Conservation (phyloP, 2,329 filamentous ascomycete species). For the Podosphaera xanthii region DNA sequence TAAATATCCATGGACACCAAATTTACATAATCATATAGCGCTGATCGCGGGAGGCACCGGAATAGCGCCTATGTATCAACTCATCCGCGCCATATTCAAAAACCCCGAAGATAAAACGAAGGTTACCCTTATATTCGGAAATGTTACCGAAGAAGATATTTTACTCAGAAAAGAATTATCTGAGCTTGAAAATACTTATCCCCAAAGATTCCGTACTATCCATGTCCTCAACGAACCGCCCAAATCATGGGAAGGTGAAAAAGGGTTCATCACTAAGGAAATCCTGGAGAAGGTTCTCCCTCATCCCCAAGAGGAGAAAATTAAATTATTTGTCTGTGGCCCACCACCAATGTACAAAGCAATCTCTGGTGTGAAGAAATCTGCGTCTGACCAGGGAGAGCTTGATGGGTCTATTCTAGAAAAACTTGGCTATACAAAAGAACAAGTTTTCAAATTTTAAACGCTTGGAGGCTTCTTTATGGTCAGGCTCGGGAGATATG, state of each 20-base stretch:
- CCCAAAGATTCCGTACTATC: conserved; percentile 84
- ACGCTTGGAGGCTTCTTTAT: background rate
- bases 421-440: conserved; percentile 62
- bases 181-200: conserved; percentile 82
- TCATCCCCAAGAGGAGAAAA: conserved; percentile 72
- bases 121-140: conserved; percentile 86
- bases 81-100: conserved; percentile 75
- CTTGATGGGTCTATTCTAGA: conserved; percentile 49
- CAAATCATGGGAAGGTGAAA: conserved; percentile 51
- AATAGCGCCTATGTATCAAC: conserved; percentile 96
- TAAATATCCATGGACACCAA: conserved; percentile 73
- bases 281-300: conserved; percentile 86
- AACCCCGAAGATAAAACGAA: conserved; percentile 95
- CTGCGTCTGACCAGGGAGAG: conserved; percentile 85
- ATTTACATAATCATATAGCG: conserved; percentile 82
- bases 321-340: conserved; percentile 93
- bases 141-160: conserved; percentile 75
- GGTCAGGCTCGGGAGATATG: too few species aligned
- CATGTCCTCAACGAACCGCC: conserved; percentile 77
- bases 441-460: conserved; percentile 94
- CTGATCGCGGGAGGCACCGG: conserved; percentile 87
- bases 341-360: conserved; percentile 87
- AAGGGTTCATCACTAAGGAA: conserved; percentile 72
- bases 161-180: conserved; percentile 69
- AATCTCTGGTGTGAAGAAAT: conserved; percentile 72